Conservation (phyloP, 805 yeast species). For the Ogataea trehaloabstinens region DNA sequence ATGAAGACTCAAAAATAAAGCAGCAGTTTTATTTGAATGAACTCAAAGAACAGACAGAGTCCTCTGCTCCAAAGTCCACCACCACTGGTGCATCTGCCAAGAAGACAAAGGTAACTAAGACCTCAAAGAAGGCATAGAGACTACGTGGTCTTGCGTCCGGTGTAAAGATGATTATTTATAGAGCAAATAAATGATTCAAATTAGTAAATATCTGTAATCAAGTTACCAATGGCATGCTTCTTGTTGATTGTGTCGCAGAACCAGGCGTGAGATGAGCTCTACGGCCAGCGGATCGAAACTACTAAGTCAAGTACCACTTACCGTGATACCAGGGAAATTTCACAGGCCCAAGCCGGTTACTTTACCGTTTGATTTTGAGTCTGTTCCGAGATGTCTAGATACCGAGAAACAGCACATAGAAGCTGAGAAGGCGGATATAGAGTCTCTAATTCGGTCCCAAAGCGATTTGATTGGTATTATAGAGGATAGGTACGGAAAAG, state of each 20-base stretch:
- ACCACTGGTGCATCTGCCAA: slow-evolving; percentile 20
- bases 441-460: slow-evolving; percentile 6
- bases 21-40: slow-evolving; percentile 26
- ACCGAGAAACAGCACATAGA: slow-evolving; percentile 8
- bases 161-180: too few species aligned
- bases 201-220: too few species aligned
- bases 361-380: slow-evolving; percentile 25
- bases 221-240: too few species aligned
- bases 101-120: slow-evolving; percentile 21
- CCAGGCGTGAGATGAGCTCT: too few species aligned
- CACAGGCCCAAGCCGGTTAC: slow-evolving; percentile 23
- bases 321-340: slow-evolving; percentile 26
- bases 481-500: slow-evolving; percentile 5
- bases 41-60: slow-evolving; percentile 21
- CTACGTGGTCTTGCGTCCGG: too few species aligned
- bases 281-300: slow-evolving; percentile 16
- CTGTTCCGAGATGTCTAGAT: slow-evolving; percentile 8
- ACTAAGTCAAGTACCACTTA: slow-evolving; percentile 28
- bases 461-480: slow-evolving; percentile 1
- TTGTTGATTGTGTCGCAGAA: too few species aligned
- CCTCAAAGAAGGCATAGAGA: slow-evolving; percentile 16
- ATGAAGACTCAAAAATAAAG: slow-evolving; percentile 27
- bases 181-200: too few species aligned
- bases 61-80: slow-evolving; percentile 2
- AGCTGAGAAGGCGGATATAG: slow-evolving; percentile 4